Evolutionary conservation across 2,329 filamentous ascomycete genomes (phyloP).

Genomic region (Verticillium longisporum): DNA sequence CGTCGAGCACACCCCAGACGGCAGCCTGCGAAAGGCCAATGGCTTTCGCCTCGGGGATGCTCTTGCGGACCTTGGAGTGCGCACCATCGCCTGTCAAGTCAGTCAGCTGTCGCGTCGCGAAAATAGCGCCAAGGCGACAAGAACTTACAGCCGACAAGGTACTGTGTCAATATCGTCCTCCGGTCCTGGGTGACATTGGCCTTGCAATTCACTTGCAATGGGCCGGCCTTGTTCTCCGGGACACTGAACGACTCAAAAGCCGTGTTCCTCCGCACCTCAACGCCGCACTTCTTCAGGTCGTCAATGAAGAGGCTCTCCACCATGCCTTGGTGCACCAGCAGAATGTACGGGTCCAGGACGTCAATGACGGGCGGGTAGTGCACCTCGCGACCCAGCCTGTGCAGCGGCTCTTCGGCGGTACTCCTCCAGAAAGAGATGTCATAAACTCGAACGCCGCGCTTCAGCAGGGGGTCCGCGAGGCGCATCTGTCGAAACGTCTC

Average conservation of each 20-base stretch:
- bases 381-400: slow-evolving; percentile 56
- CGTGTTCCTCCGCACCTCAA: slow-evolving; percentile 56
- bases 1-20: slow-evolving; percentile 67
- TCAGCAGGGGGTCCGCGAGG: slow-evolving; percentile 61
- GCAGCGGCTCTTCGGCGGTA: slow-evolving; percentile 42
- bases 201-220: slow-evolving; percentile 43
- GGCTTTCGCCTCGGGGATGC: slow-evolving; percentile 50
- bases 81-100: slow-evolving; percentile 53
- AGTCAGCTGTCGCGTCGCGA: background rate
- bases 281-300: slow-evolving; percentile 58
- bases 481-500: slow-evolving; percentile 70
- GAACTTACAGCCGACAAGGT: slow-evolving; percentile 57
- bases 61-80: slow-evolving; percentile 61
- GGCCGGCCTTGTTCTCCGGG: slow-evolving; percentile 33
- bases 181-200: slow-evolving; percentile 44
- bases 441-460: slow-evolving; percentile 62
- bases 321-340: slow-evolving; percentile 66
- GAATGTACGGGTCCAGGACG: slow-evolving; percentile 49
- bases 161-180: slow-evolving; percentile 48
- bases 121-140: background rate
- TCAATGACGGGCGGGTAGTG: slow-evolving; percentile 61
- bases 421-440: slow-evolving; percentile 69
- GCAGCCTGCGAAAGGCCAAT: slow-evolving; percentile 46
- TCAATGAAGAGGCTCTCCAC: slow-evolving; percentile 65
- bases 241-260: slow-evolving; percentile 53